Evolutionary conservation across 257 asterid species (phyloP).

Genomic region (Handroanthus guayacan): DNA sequence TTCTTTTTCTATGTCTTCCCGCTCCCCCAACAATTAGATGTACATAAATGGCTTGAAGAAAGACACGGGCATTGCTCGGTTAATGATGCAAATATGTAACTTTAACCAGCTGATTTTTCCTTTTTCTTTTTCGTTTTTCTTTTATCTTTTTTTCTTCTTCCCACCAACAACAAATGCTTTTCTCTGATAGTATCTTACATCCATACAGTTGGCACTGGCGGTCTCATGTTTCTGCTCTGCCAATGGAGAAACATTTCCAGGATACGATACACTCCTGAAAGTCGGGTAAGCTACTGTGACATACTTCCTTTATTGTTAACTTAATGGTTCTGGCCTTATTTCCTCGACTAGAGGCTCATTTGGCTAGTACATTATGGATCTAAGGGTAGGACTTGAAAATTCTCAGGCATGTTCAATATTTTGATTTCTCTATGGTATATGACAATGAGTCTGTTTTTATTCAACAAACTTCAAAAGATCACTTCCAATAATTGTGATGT

Average conservation of each 20-base stretch:
- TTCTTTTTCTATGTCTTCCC: neutral
- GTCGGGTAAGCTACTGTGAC: constrained; percentile 70
- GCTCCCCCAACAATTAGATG: neutral
- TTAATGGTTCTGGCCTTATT: neutral
- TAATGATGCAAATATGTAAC: neutral
- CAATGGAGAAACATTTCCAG: constrained; percentile 84
- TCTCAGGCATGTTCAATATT: neutral
- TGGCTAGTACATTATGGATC: neutral
- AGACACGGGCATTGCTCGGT: neutral
- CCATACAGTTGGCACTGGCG: constrained; percentile 67
- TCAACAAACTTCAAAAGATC: constrained; percentile 20
- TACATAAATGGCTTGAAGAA: neutral
- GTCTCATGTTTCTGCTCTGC: constrained; percentile 82
- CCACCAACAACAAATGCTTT: constrained; percentile 13
- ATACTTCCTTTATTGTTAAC: neutral
- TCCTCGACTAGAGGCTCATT: neutral
- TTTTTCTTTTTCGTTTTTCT: too few species aligned
- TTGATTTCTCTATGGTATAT: neutral
- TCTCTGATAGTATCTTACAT: constrained; percentile 36
- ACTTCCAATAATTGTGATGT: constrained; percentile 1
- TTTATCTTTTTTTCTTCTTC: neutral
- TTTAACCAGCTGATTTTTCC: neutral
- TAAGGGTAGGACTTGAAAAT: neutral
- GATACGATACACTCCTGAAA: constrained; percentile 83
- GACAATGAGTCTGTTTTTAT: neutral